Evolutionary conservation across 805 yeast genomes (phyloP).

Genomic region (Spathaspora passalidarum): DNA sequence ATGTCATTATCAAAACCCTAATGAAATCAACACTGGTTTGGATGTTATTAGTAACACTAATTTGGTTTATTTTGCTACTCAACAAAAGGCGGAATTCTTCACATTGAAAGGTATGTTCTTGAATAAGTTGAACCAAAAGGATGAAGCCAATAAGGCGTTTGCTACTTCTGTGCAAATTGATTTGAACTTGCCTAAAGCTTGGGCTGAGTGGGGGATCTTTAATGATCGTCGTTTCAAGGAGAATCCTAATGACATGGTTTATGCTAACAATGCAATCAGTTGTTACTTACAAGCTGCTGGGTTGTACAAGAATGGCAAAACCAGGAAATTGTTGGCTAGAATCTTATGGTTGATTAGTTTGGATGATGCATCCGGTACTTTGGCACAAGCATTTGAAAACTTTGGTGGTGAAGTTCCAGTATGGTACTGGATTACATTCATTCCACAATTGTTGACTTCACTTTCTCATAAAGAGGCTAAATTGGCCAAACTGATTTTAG

Average conservation of each 20-base stretch:
- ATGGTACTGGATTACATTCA: slow-evolving; percentile 98
- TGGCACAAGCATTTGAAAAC: slow-evolving; percentile 84
- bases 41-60: slow-evolving; percentile 97
- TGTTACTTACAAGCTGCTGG: slow-evolving; percentile 98
- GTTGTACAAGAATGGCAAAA: slow-evolving; percentile 85
- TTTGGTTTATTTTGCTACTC: slow-evolving; percentile 92
- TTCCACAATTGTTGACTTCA: slow-evolving; percentile 89
- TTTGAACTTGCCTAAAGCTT: slow-evolving; percentile 89
- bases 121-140: slow-evolving; percentile 84
- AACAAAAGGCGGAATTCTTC: slow-evolving; percentile 97
- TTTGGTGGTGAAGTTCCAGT: slow-evolving; percentile 96
- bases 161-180: slow-evolving; percentile 98
- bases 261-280: slow-evolving; percentile 90
- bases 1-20: slow-evolving; percentile 90
- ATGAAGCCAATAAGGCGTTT: slow-evolving; percentile 96
- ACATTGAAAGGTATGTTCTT: slow-evolving; percentile 97
- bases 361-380: slow-evolving; percentile 79
- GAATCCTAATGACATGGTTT: slow-evolving; percentile 72
- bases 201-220: slow-evolving; percentile 99
- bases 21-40: slow-evolving; percentile 88
- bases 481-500: slow-evolving; percentile 81
- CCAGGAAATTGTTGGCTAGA: slow-evolving; percentile 82
- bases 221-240: slow-evolving; percentile 86
- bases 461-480: slow-evolving; percentile 89
- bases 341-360: slow-evolving; percentile 90